A percentile compares a stretch with the other conserved stretches of the same genome.
Evolutionary conservation across 306 rosid genomes (phyloP).

Genomic region (Adenanthera pavonina): DNA sequence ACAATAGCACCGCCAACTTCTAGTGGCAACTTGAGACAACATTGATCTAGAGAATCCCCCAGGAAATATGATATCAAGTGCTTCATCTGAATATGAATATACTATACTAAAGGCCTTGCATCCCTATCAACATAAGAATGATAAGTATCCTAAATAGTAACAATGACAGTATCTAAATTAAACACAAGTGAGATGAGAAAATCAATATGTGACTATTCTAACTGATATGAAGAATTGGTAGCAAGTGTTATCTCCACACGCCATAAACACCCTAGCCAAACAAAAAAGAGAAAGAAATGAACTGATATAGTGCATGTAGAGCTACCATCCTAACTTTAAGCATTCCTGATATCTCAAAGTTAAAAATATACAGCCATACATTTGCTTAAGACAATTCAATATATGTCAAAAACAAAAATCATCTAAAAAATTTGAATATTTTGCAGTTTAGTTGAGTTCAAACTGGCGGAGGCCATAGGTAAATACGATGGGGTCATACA

Average conservation of each 20-base stretch:
- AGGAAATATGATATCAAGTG: conserved; percentile 48
- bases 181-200: conserved; percentile 28
- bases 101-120: conserved; percentile 57
- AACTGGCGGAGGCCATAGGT: not conserved
- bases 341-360: conserved; percentile 14
- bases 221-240: not conserved
- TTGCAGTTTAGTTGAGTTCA: not conserved
- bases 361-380: not conserved
- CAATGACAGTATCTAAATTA: conserved; percentile 4
- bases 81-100: conserved; percentile 62
- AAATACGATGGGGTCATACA: not conserved
- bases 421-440: not conserved
- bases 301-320: conserved; percentile 8
- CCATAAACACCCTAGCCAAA: not conserved
- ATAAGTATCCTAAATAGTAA: conserved; percentile 37
- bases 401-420: not conserved
- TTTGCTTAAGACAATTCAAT: not conserved
- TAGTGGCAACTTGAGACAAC: conserved; percentile 52
- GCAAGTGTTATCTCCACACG: not conserved
- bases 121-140: conserved; percentile 57
- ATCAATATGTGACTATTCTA: conserved; percentile 1
- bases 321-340: conserved; percentile 7
- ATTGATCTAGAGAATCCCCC: conserved; percentile 60
- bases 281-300: not conserved
- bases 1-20: conserved; percentile 61